These are phyloP conservation scores for Castanea mollissima DNA, from an alignment of 306 rosid species.

Conservation along the genomic window DNA sequence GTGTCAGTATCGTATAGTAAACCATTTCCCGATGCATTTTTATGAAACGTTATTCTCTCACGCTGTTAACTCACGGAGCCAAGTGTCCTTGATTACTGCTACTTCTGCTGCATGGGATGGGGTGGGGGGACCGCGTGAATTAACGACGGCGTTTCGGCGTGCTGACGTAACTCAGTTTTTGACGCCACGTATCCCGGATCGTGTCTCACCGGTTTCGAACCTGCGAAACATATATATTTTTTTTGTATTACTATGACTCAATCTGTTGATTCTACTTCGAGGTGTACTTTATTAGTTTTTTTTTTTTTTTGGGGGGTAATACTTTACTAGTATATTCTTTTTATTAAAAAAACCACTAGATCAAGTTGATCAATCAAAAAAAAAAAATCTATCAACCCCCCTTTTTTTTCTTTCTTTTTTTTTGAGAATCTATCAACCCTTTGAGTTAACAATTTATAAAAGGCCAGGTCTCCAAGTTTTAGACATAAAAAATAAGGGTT, in stretches of 20 bases:
- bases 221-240: constrained; percentile 23
- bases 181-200: constrained; percentile 55
- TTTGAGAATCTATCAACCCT: no score
- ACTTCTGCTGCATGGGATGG: constrained; percentile 17
- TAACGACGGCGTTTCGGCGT: constrained; percentile 35
- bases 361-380: no score
- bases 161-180: constrained; percentile 18
- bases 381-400: no score
- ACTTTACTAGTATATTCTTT: no score
- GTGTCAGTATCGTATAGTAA: no score
- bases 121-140: neutral
- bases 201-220: constrained; percentile 43
- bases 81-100: neutral
- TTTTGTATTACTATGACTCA: no score
- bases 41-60: neutral
- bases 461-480: no score
- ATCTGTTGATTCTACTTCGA: neutral
- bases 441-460: no score
- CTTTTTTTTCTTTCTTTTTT: no score
- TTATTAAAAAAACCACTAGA: no score
- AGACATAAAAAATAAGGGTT: no score
- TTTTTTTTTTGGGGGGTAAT: no score
- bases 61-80: neutral
- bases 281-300: neutral
- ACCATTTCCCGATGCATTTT: constrained; percentile 11